Percentiles rank a stretch among this genome's conserved stretches.
These are phyloP conservation scores for Exophiala xenobiotica DNA, from an alignment of 2,329 filamentous ascomycete species.

Conservation along the genomic window DNA sequence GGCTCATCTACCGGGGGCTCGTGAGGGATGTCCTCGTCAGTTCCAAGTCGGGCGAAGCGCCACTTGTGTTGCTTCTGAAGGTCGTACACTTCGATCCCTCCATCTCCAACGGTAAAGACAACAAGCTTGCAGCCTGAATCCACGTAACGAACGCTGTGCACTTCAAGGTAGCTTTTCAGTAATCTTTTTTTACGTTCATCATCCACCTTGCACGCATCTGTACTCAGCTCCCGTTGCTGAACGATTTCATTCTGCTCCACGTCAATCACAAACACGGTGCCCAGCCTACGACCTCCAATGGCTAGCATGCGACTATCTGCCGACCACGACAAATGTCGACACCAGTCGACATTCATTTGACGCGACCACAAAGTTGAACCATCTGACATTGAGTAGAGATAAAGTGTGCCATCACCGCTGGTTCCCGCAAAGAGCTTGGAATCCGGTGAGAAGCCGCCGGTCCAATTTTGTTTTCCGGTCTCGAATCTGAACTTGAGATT, in stretches of 20 bases:
- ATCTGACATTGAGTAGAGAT: background rate
- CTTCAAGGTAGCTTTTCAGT: conserved; percentile 4
- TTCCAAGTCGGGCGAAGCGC: conserved; percentile 2
- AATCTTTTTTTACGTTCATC: conserved; percentile 5
- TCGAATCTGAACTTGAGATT: conserved; percentile 4
- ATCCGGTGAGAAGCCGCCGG: conserved; percentile 1
- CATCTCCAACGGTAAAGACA: conserved; percentile 4
- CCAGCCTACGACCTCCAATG: background rate
- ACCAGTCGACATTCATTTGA: background rate
- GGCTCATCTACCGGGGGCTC: background rate
- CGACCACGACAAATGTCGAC: conserved; percentile 1
- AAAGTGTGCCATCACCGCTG: conserved; percentile 1
- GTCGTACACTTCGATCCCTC: conserved; percentile 5
- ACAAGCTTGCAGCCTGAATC: conserved; percentile 3
- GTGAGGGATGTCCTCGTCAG: background rate
- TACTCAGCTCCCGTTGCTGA: background rate
- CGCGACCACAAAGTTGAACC: conserved; percentile 3
- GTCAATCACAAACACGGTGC: background rate
- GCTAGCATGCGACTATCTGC: background rate
- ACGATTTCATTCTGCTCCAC: background rate
- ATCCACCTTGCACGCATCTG: background rate
- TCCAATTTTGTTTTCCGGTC: conserved; percentile 6
- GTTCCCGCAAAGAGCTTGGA: background rate
- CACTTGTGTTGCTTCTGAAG: conserved; percentile 3
- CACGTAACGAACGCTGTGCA: background rate